Conservation (phyloP, 371 early-diverging fungal genomes). For the Globomyces sp. region DNA sequence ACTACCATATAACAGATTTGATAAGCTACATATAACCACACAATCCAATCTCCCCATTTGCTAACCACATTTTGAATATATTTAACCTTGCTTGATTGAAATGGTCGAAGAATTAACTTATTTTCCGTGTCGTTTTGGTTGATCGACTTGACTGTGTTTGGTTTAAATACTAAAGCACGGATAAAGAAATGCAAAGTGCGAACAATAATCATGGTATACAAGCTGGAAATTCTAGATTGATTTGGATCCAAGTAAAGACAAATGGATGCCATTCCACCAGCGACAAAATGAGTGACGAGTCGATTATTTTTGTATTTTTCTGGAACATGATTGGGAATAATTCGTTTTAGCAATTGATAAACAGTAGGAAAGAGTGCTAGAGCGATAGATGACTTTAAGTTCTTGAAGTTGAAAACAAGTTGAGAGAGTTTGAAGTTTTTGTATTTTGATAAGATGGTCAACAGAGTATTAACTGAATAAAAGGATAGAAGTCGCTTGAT, state of each 20-base stretch:
- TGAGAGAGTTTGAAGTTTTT: too few species aligned
- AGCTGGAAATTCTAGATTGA: background rate
- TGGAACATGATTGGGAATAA: background rate
- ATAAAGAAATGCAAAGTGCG: constrained; percentile 7
- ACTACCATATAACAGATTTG: constrained; percentile 1
- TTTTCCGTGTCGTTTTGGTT: too few species aligned
- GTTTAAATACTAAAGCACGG: background rate
- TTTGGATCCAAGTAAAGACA: background rate
- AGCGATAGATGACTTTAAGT: too few species aligned
- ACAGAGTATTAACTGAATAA: too few species aligned
- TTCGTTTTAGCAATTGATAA: background rate
- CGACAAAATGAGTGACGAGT: background rate
- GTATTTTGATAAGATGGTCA: too few species aligned
- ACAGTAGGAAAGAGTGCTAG: background rate
- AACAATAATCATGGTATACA: background rate
- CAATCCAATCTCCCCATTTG: background rate
- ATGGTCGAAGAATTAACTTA: too few species aligned
- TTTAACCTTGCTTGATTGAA: too few species aligned
- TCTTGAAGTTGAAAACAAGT: too few species aligned
- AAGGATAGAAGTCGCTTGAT: too few species aligned
- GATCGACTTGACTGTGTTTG: too few species aligned
- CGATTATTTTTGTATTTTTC: background rate
- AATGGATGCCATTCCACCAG: background rate
- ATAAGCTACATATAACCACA: constrained; percentile 3
- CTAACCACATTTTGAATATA: too few species aligned